Base-by-base conservation (phyloP, 176 grass and related monocot species). In the Musa schizocarpa region DNA sequence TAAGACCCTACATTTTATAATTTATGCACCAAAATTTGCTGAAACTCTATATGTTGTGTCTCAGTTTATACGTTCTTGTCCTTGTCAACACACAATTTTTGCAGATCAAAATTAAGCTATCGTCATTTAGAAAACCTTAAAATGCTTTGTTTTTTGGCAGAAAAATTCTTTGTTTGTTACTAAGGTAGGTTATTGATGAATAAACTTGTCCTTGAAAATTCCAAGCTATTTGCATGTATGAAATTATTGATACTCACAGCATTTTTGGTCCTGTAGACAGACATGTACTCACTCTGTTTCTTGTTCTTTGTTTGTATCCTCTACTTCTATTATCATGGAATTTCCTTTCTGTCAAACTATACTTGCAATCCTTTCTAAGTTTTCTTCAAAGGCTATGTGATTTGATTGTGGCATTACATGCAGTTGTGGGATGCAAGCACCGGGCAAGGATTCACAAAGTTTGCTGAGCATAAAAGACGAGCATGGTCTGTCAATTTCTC, bases 401-500 rank as follows among this genome's bases (percentile, higher is more conserved):
- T 51, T 11, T 71, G 34, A 20, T 74, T 34, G 16, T 13, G 27
- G 23, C 49, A 13, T 74, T 78, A n/a, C 74, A 76, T 92, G 86
- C 90, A 99, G 96, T 83, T 99, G 59, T 99, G 96, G 96, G 96
- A 99, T 88, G 96, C 91, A 80, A 95, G 82, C 82, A 86, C 81
- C 43, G 96, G 96, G 69, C 91, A 95, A 83, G 96, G 96, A 80
- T 83, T 99, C 51, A 88, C 68, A 3, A 87, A 69, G 75, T 95
- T 95, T 51, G 88, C 83, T 79, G 96, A 89, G 74, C 96, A 99
- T 65, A 68, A 71, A 58, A 99, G 92, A 84, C 89, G 96, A 80
- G 88, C 96, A 64, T 99, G 96, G 96, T 99, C 96, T 78, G 91
- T 99, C 50, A 91, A 81, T 89, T 99, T 99, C 82, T 99, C 96